Evolutionary conservation across 2,329 filamentous ascomycete species (phyloP).

Genomic region (Paracoccidioides brasiliensis): DNA sequence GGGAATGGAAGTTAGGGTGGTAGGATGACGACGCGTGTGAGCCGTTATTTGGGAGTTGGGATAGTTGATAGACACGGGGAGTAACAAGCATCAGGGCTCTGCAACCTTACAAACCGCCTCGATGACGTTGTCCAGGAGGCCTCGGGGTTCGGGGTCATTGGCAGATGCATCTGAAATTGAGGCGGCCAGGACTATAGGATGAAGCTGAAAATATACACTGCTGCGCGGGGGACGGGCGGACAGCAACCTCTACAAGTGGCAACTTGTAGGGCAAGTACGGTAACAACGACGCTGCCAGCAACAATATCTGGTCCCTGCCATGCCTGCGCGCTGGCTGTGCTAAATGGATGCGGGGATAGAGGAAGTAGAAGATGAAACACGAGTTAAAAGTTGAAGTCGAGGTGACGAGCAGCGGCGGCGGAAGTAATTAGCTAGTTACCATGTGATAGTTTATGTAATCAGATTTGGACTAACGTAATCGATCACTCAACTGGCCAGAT

Average conservation of each 20-base stretch:
- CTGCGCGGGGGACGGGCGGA: too few relatives aligned
- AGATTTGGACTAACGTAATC: too few relatives aligned
- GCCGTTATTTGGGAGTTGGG: constrained; percentile 25
- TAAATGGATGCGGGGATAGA: too few relatives aligned
- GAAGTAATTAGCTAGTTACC: background rate
- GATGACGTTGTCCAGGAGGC: background rate
- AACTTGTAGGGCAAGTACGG: background rate
- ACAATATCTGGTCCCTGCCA: background rate
- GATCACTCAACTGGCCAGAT: too few relatives aligned
- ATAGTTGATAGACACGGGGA: constrained; percentile 30
- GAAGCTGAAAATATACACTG: background rate
- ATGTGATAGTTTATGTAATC: background rate
- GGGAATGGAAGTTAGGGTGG: constrained; percentile 19
- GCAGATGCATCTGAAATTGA: background rate
- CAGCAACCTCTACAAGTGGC: background rate
- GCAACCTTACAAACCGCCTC: constrained; percentile 13
- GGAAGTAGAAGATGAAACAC: background rate
- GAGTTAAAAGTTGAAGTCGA: background rate
- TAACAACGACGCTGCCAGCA: background rate
- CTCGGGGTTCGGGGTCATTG: background rate
- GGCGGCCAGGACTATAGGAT: background rate
- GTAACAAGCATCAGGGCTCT: constrained; percentile 30
- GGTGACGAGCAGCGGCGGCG: too few relatives aligned
- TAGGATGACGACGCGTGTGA: constrained; percentile 10
- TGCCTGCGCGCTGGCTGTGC: too few relatives aligned